Evolutionary conservation across 2,329 filamentous ascomycete species (phyloP), one percentile per base, ranked within the genome.

Genomic region (Plenodomus lindquistii): DNA sequence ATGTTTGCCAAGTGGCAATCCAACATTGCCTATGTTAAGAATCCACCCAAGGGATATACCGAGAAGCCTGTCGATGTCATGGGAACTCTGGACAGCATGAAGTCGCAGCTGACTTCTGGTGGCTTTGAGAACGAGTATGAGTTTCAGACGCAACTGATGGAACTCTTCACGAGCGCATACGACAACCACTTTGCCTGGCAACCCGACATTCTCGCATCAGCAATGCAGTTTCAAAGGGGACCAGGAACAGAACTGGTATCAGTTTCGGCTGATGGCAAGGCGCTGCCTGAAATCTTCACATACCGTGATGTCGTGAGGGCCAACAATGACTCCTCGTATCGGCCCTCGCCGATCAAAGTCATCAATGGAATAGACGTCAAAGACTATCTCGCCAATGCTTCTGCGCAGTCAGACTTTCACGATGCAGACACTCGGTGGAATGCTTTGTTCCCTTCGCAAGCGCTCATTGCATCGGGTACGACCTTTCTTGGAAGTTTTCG

Each of bases 381-480:
- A 31, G 56, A 60, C 6, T 75, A 65, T 27, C 57, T 77, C 8
- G 55, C 60, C 4, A 60, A 62, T 11, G 61, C 64, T n/a, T 70
- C 73, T 20, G 42, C 57, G 1, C 52, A 67, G 22, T 62, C 63
- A 7, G 55, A 60, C 29, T 69, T 66, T 24, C 72, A 75, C 18
- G 74, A 77, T 44, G 68, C 69, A 2, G 71, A 77, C 46, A 68
- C 70, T 5, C 62, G 71, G 37, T 77, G 72, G 65, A 76, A 77
- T 40, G 58, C 60, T 1, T 41, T 75, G 1, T 75, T 76, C 48
- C 62, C 65, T 8, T 69, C 63, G 13, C 70, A 72, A 35, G 48
- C 67, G 11, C 55, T 66, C 15, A 60, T 66, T 20, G 66, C 68
- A 5, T 60, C 62, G 3, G 62, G 65, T 2, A 51, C 53, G 2